phyloP scores from a whole-genome alignment of 2,329 filamentous ascomycete genomes.

The Blastomyces parvus region DNA sequence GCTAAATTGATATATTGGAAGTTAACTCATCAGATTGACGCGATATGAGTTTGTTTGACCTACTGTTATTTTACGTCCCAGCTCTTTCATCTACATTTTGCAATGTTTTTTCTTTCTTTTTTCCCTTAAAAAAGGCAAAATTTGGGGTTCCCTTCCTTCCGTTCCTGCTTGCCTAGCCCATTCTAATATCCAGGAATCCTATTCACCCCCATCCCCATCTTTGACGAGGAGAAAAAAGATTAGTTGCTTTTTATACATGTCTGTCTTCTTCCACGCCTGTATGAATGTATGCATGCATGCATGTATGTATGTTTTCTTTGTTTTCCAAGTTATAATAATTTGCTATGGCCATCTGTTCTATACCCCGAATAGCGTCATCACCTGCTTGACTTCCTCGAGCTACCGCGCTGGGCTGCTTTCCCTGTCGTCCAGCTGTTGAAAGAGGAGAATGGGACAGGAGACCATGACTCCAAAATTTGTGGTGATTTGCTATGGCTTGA shows the following conservation, averaged over 20 bases:
- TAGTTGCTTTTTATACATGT: background rate
- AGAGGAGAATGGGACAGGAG: background rate
- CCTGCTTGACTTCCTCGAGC: background rate
- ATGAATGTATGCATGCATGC: background rate
- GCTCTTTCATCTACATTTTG: background rate
- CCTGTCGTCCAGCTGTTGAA: background rate
- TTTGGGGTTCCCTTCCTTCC: background rate
- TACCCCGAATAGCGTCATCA: background rate
- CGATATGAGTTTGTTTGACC: background rate
- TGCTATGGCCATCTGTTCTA: background rate
- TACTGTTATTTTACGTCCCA: background rate
- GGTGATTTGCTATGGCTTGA: background rate
- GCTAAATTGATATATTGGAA: background rate
- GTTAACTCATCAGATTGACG: background rate
- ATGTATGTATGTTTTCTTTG: background rate
- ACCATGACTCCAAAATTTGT: background rate
- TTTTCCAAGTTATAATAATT: background rate
- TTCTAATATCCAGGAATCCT: background rate
- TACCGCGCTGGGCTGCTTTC: background rate
- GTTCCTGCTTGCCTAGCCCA: background rate
- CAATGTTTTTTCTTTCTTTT: background rate
- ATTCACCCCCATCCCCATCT: background rate
- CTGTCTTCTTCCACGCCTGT: background rate
- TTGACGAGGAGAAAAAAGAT: background rate
- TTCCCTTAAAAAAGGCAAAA: no score